Conservation (phyloP, 2,329 filamentous ascomycete genomes). For the Trichoderma polysporum region DNA sequence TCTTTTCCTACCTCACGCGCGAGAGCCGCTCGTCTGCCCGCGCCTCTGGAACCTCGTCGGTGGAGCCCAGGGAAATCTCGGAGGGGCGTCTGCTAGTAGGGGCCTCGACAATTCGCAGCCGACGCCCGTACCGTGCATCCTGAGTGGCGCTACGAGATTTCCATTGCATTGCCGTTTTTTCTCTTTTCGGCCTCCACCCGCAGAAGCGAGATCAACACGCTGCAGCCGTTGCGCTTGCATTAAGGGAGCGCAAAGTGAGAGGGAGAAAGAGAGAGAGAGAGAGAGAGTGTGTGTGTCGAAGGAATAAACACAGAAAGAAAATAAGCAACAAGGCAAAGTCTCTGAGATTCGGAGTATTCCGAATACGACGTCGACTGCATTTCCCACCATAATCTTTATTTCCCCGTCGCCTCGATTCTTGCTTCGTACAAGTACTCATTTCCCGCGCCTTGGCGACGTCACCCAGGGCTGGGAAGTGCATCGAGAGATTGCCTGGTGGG, state of each 20-base stretch:
- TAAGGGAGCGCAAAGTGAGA: background rate
- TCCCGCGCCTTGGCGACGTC: slow-evolving; percentile 5
- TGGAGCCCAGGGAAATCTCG: slow-evolving; percentile 1
- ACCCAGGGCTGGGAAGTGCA: background rate
- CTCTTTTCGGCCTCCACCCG: background rate
- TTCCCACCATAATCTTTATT: background rate
- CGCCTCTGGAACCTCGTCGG: background rate
- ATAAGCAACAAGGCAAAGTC: background rate
- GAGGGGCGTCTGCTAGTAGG: background rate
- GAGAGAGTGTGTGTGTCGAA: background rate
- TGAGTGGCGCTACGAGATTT: slow-evolving; percentile 15
- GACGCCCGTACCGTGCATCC: background rate
- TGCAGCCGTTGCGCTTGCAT: background rate
- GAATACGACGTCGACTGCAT: background rate
- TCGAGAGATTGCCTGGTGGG: slow-evolving; percentile 18
- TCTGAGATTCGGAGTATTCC: background rate
- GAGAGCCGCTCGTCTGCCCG: slow-evolving; percentile 1
- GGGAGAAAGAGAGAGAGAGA: background rate
- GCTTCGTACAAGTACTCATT: background rate
- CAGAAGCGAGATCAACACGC: background rate
- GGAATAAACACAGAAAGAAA: background rate
- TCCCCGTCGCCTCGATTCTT: background rate
- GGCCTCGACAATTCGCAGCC: background rate
- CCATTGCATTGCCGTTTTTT: background rate
- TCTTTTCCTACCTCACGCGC: background rate